phyloP scores from a whole-genome alignment of 441 rosid species.

The Theobroma grandiflorum region DNA sequence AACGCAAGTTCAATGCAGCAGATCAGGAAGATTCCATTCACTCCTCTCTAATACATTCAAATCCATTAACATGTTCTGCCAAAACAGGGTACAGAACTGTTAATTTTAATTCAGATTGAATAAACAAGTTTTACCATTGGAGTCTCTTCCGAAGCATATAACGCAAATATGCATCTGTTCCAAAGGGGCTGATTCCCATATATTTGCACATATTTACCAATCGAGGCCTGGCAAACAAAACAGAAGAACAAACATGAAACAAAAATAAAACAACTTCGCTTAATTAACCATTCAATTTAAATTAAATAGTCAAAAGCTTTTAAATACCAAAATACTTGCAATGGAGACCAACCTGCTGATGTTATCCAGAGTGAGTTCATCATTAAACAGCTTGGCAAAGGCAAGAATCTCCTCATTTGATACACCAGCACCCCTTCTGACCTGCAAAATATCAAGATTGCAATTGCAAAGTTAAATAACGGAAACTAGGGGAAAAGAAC shows the following conservation, averaged over 20 bases:
- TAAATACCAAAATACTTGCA: background rate
- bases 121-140: slow-evolving; percentile 51
- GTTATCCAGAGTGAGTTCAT: slow-evolving; percentile 79
- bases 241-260: background rate
- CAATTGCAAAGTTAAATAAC: slow-evolving; percentile 10
- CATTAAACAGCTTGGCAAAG: slow-evolving; percentile 79
- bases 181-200: slow-evolving; percentile 80
- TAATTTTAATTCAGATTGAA: background rate
- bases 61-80: background rate
- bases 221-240: slow-evolving; percentile 55
- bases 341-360: slow-evolving; percentile 61
- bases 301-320: background rate
- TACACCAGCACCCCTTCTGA: slow-evolving; percentile 70
- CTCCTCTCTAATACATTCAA: background rate
- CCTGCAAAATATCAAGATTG: slow-evolving; percentile 43
- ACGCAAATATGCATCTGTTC: slow-evolving; percentile 78
- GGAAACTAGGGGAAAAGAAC: slow-evolving; percentile 5
- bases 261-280: background rate
- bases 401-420: slow-evolving; percentile 81
- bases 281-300: slow-evolving; percentile 8
- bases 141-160: slow-evolving; percentile 76
- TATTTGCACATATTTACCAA: slow-evolving; percentile 83
- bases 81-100: background rate
- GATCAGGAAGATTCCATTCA: background rate
- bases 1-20: slow-evolving; percentile 10